Conservation (phyloP, 108 stramenopile species). For the Asterionellopsis glacialis region DNA sequence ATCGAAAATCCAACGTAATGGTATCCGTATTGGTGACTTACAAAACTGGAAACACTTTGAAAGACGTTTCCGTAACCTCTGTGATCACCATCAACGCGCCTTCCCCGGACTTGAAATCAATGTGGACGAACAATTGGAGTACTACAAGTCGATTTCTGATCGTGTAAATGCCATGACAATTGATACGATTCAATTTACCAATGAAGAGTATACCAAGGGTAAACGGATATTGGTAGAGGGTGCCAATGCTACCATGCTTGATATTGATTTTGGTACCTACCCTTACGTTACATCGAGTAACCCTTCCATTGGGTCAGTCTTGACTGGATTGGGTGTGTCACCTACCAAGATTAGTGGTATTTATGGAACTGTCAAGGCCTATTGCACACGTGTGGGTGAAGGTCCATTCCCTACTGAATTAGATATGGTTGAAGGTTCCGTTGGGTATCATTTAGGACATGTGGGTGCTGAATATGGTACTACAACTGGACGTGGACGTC, state of each 20-base stretch:
- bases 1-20: slow-evolving; percentile 95
- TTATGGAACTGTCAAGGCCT: slow-evolving; percentile 97
- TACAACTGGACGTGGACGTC: slow-evolving; percentile 90
- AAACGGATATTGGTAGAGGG: slow-evolving; percentile 97
- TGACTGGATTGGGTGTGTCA: slow-evolving; percentile 96
- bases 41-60: slow-evolving; percentile 83
- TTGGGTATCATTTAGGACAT: slow-evolving; percentile 77
- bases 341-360: slow-evolving; percentile 92
- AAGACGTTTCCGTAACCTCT: slow-evolving; percentile 79
- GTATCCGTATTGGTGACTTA: slow-evolving; percentile 96
- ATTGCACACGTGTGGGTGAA: slow-evolving; percentile 99
- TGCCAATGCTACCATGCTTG: slow-evolving; percentile 99
- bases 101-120: slow-evolving; percentile 86
- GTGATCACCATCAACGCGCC: slow-evolving; percentile 62
- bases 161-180: slow-evolving; percentile 71
- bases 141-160: slow-evolving; percentile 73
- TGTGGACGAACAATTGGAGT: slow-evolving; percentile 84
- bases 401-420: slow-evolving; percentile 99
- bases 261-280: slow-evolving; percentile 99
- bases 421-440: slow-evolving; percentile 44
- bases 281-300: slow-evolving; percentile 97
- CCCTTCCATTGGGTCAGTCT: slow-evolving; percentile 91
- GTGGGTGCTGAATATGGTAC: slow-evolving; percentile 97
- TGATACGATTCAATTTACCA: slow-evolving; percentile 91
- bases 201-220: slow-evolving; percentile 76